Conservation (phyloP, 352 stramenopile genomes). For the Pilasporangium apinafurcum region DNA sequence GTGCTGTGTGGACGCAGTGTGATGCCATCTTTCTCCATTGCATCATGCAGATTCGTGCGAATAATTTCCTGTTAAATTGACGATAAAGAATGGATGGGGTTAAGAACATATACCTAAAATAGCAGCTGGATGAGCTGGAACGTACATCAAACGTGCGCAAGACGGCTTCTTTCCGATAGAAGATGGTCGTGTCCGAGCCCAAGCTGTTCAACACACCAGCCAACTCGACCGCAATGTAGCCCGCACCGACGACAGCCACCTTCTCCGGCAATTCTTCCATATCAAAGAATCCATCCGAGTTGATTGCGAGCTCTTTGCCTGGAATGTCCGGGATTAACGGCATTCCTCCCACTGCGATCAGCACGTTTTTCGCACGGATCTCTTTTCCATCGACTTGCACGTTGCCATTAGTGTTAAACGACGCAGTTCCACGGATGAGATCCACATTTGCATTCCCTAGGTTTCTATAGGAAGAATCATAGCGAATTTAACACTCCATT, state of each 20-base stretch:
- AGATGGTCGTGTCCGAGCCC: constrained; percentile 87
- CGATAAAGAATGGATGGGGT: neutral
- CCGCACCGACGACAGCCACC: constrained; percentile 94
- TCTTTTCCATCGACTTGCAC: constrained; percentile 74
- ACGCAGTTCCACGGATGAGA: constrained; percentile 81
- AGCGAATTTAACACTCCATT: neutral
- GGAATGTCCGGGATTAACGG: constrained; percentile 54
- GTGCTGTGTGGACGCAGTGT: constrained; percentile 39
- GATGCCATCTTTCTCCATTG: constrained; percentile 49
- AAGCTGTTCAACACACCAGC: constrained; percentile 93
- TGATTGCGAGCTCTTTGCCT: constrained; percentile 91
- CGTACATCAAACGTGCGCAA: constrained; percentile 86
- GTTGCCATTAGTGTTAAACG: constrained; percentile 76
- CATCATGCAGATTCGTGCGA: constrained; percentile 44
- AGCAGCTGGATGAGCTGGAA: too few relatives aligned
- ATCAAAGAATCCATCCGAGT: constrained; percentile 96
- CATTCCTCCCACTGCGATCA: constrained; percentile 58
- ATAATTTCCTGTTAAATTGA: constrained; percentile 22
- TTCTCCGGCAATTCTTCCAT: constrained; percentile 89
- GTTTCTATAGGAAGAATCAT: constrained; percentile 33
- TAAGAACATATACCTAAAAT: too few relatives aligned
- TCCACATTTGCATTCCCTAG: constrained; percentile 89
- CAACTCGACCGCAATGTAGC: constrained; percentile 98
- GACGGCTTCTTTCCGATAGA: constrained; percentile 83
- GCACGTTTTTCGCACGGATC: constrained; percentile 45